Conservation (phyloP, 1,284 basidiomycete genomes). For the Trametes pubescens region DNA sequence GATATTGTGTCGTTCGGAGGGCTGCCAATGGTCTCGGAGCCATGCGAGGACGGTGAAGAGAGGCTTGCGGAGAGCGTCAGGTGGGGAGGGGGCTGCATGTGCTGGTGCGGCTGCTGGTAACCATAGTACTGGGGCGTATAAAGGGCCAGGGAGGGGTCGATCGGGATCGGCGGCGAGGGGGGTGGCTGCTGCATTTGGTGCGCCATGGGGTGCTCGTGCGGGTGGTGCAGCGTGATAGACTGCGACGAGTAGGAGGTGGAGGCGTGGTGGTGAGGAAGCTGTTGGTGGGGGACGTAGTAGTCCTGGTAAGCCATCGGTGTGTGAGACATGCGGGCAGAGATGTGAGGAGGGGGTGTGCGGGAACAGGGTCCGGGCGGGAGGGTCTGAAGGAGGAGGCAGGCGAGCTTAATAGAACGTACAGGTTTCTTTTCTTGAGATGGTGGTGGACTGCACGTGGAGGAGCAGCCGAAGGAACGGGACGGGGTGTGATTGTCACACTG, state of each 20-base stretch:
- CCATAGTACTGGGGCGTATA: slow-evolving; percentile 67
- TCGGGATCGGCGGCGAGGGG: slow-evolving; percentile 64
- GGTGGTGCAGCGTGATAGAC: slow-evolving; percentile 39
- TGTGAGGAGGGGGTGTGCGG: slow-evolving; percentile 26
- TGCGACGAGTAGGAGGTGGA: slow-evolving; percentile 42
- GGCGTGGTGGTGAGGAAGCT: slow-evolving; percentile 20
- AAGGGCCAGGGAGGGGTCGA: slow-evolving; percentile 71
- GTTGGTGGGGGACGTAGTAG: slow-evolving; percentile 44
- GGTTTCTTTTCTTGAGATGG: slow-evolving; percentile 21
- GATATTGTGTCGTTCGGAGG: slow-evolving; percentile 70
- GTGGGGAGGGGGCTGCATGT: slow-evolving; percentile 40
- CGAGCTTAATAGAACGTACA: slow-evolving; percentile 34
- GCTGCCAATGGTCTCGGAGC: slow-evolving; percentile 76
- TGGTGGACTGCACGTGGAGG: slow-evolving; percentile 28
- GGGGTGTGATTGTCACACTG: slow-evolving; percentile 23
- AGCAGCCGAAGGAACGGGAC: slow-evolving; percentile 25
- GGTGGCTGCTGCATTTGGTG: slow-evolving; percentile 57
- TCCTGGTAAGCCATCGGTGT: slow-evolving; percentile 48
- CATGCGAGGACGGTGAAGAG: slow-evolving; percentile 71
- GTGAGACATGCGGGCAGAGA: slow-evolving; percentile 35
- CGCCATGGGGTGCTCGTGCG: slow-evolving; percentile 35
- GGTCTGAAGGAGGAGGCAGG: slow-evolving; percentile 27
- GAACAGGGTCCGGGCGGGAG: slow-evolving; percentile 34
- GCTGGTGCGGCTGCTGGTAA: slow-evolving; percentile 50
- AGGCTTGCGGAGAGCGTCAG: slow-evolving; percentile 42